phyloP scores from a whole-genome alignment of 345 rosid species.

The Eucalyptus albens region DNA sequence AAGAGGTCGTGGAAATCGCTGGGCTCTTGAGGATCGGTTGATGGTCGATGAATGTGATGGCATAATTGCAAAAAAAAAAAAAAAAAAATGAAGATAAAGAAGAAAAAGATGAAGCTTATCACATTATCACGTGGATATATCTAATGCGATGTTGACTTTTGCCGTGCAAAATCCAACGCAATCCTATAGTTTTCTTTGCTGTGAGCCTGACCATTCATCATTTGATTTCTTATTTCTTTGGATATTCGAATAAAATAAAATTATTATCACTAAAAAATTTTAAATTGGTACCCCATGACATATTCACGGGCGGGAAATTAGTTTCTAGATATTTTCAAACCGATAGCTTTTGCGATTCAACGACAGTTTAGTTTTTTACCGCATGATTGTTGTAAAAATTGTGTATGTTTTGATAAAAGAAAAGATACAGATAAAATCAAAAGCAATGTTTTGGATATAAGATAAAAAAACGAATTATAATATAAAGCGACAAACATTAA shows the following conservation, averaged over 20 bases:
- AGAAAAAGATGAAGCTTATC: background rate
- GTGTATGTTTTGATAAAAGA: background rate
- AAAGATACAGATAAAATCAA: background rate
- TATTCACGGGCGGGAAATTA: fast-evolving
- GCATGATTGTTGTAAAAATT: background rate
- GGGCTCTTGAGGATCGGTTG: background rate
- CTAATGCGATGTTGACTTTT: background rate
- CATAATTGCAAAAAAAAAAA: background rate
- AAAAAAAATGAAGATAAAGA: too few relatives aligned
- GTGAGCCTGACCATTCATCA: background rate
- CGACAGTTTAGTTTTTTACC: fast-evolving
- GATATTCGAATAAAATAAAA: background rate
- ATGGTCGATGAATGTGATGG: background rate
- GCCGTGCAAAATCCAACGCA: background rate
- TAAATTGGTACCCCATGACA: background rate
- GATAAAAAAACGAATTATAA: background rate
- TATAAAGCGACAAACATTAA: background rate
- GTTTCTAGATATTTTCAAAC: background rate
- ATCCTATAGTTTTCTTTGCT: background rate
- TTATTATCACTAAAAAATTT: background rate
- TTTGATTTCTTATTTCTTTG: background rate
- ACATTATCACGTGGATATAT: background rate
- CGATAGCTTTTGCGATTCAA: background rate
- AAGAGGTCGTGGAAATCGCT: background rate
- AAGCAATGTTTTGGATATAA: background rate